Conservation (phyloP, 495 filamentous ascomycete genomes). For the Neurospora tetrasperma region DNA sequence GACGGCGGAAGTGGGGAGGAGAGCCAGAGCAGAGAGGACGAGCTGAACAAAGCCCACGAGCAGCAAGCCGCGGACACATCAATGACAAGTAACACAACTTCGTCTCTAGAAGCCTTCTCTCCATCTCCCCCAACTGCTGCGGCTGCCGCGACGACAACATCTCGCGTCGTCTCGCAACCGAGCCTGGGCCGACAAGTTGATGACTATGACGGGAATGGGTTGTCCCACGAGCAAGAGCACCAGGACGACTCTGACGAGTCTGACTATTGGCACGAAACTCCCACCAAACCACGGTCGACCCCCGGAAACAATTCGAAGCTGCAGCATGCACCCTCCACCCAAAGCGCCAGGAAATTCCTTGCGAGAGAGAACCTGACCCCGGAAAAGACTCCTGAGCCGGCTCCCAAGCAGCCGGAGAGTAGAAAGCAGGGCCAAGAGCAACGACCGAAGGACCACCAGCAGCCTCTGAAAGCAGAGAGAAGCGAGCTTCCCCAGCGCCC, state of each 20-base stretch:
- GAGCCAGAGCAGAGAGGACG: neutral
- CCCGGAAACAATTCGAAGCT: neutral
- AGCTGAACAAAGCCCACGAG: constrained; percentile 6
- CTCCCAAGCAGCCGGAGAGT: constrained; percentile 7
- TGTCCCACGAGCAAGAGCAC: constrained; percentile 1
- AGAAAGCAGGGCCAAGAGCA: constrained; percentile 23
- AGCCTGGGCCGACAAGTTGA: constrained; percentile 18
- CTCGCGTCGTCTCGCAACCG: constrained; percentile 39
- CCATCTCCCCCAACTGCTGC: constrained; percentile 58
- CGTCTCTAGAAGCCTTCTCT: constrained; percentile 46
- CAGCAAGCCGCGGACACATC: constrained; percentile 23
- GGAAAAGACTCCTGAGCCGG: constrained; percentile 13
- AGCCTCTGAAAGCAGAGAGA: neutral
- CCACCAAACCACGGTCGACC: constrained; percentile 12
- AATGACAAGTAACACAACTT: constrained; percentile 37
- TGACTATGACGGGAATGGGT: constrained; percentile 3
- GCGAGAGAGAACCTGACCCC: constrained; percentile 39
- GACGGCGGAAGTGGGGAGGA: neutral
- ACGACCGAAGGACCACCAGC: constrained; percentile 10
- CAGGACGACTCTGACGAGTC: neutral
- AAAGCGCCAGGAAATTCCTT: constrained; percentile 24
- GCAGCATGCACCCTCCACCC: constrained; percentile 12
- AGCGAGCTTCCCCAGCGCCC: constrained; percentile 36
- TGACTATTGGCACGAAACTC: neutral
- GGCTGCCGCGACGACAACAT: constrained; percentile 47